Conservation (phyloP, 129 eudicot species). For the Chrysanthemum seticuspe region DNA sequence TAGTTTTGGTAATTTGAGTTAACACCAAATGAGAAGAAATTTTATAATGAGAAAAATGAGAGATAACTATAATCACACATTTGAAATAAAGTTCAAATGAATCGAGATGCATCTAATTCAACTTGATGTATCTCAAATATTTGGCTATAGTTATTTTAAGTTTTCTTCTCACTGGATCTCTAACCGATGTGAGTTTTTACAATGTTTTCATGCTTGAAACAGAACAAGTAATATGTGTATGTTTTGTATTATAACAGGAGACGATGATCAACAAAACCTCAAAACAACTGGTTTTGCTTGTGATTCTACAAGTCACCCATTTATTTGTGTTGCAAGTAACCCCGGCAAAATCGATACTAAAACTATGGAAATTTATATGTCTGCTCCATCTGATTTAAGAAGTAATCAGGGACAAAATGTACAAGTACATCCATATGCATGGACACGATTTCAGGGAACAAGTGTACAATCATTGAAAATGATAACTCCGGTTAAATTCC, state of each 20-base stretch:
- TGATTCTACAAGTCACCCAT: constrained; percentile 23
- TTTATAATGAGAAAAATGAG: too few relatives aligned
- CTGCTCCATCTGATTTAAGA: background rate
- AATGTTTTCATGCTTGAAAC: background rate
- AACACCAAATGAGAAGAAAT: too few relatives aligned
- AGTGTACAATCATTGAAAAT: background rate
- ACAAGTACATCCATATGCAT: constrained; percentile 28
- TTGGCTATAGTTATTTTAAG: too few relatives aligned
- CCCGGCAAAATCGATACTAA: constrained; percentile 36
- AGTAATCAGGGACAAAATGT: constrained; percentile 8
- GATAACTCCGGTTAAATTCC: constrained; percentile 37
- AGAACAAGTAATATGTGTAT: background rate
- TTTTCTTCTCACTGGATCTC: too few relatives aligned
- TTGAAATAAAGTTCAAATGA: too few relatives aligned
- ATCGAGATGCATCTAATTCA: too few relatives aligned
- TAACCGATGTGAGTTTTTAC: too few relatives aligned
- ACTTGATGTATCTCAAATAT: too few relatives aligned
- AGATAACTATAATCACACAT: too few relatives aligned
- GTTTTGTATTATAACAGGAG: constrained; percentile 30
- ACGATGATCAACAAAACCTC: constrained; percentile 38
- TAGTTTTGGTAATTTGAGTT: too few relatives aligned
- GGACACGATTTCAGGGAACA: constrained; percentile 11
- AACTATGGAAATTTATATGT: constrained; percentile 33
- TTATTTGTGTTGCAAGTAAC: constrained; percentile 43
- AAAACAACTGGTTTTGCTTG: constrained; percentile 56